Base-by-base conservation (phyloP, 345 rosid species). In the Clarkia xantiana region DNA sequence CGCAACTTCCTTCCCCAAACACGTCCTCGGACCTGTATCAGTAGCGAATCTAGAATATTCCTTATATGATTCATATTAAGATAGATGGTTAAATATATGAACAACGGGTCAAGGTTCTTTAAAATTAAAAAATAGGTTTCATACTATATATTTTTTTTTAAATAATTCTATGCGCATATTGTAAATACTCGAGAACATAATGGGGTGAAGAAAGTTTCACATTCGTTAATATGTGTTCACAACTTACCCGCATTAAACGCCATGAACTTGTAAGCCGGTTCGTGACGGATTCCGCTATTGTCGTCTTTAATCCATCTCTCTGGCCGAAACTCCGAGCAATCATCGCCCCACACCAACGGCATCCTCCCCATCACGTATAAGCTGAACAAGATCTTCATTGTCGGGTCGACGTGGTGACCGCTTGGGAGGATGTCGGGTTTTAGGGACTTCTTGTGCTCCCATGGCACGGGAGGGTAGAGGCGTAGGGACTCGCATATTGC, bases 11-110 rank as follows among this genome's bases (percentile, higher is more conserved):
- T 75, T 79, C 17, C 87, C 87, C 0, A 79, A 5, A 52, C 84
- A 79, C 54, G 76, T 73, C 56, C 80, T 75, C 2, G 87, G 87
- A 44, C 84, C 84, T 0, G 80, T 82, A 59, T 71, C n/a, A n/a
- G n/a, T n/a, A n/a, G n/a, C n/a, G n/a, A n/a, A n/a, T n/a, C n/a
- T n/a, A n/a, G n/a, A n/a, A n/a, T n/a, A n/a, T n/a, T n/a, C n/a
- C n/a, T n/a, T n/a, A n/a, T n/a, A n/a, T n/a, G n/a, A n/a, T n/a
- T n/a, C n/a, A n/a, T n/a, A n/a, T n/a, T n/a, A n/a, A n/a, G n/a
- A n/a, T n/a, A n/a, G n/a, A n/a, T n/a, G n/a, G n/a, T n/a, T n/a
- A n/a, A n/a, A n/a, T n/a, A n/a, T n/a, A n/a, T n/a, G n/a, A n/a
- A n/a, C n/a, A n/a, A n/a, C n/a, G n/a, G n/a, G n/a, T n/a, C n/a